Conservation (phyloP, 805 yeast genomes). For the Wickerhamomyces bovis region DNA sequence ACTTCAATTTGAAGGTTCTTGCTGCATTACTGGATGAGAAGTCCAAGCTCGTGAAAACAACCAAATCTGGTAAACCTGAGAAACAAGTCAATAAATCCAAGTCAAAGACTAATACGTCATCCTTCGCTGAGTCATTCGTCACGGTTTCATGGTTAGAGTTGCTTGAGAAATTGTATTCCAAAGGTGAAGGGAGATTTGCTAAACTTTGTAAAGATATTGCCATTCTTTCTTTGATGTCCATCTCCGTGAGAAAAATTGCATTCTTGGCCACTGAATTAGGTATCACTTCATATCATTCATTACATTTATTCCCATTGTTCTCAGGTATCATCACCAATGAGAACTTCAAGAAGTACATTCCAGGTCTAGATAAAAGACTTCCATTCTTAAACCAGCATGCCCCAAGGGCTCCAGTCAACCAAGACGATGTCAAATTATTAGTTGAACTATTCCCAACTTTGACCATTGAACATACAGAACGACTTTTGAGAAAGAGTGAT, state of each 20-base stretch:
- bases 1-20: constrained; percentile 13
- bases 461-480: constrained; percentile 38
- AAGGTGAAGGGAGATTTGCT: constrained; percentile 77
- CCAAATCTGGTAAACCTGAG: neutral
- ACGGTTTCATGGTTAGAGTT: constrained; percentile 50
- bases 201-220: constrained; percentile 40
- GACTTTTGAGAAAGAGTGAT: constrained; percentile 41
- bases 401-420: constrained; percentile 13
- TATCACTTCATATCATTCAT: constrained; percentile 34
- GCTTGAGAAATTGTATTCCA: constrained; percentile 65
- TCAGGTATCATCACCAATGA: constrained; percentile 47
- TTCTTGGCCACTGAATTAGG: constrained; percentile 40
- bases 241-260: constrained; percentile 18
- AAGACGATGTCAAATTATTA: constrained; percentile 33
- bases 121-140: constrained; percentile 52
- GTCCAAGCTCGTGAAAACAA: neutral
- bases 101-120: constrained; percentile 1
- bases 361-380: constrained; percentile 46
- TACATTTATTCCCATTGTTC: constrained; percentile 47
- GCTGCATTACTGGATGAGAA: constrained; percentile 11
- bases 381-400: constrained; percentile 34
- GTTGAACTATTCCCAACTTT: constrained; percentile 67
- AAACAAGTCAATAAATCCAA: neutral
- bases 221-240: constrained; percentile 40
- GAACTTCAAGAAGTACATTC: constrained; percentile 39